Base-by-base conservation (phyloP, 192 early-diverging fungal genomes). In the Gaertneriomyces semiglobifer region DNA sequence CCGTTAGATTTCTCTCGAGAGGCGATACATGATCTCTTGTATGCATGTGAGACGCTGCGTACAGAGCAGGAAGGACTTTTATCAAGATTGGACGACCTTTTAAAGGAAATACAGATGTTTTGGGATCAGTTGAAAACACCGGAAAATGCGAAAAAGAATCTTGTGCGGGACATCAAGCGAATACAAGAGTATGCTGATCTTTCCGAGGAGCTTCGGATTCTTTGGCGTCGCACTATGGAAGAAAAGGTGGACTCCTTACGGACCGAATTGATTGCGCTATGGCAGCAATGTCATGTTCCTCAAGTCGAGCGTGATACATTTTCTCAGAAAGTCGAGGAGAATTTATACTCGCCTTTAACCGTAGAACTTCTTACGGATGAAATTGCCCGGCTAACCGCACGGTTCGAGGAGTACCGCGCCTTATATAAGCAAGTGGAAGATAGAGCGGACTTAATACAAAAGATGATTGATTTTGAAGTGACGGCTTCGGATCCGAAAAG, bases 391-490 rank as follows among this genome's bases (percentile, higher is more conserved):
- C 44, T 82, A 25, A 38, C 70, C 44, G 58, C n/a, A 4, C 63
- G 65, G 4, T 72, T 55, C 41, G 53, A 74, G 40, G 9, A 42
- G 33, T 69, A 60, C 44, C 44, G 65, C n/a, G 40, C n/a, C 5
- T 45, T 82, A 10, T 74, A 68, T n/a, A 47, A 60, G 7, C 9
- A 63, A 38, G 61, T 79, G 41, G 50, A 79, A 7, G 43, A 58
- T 7, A 72, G 81, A 5, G 39, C 19, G 60, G 67, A 57, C 19
- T 52, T 81, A 7, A 20, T 73, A 20, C 58, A 85, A 79, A 77
- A 76, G 69, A 92, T 93, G 84, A 77, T 81, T 25, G 82, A 89
- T 6, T 93, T 93, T 69, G 91, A 93, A 69, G 80, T 78, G 50
- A 77, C 82, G 0, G 91, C 91, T 2, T 88, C 82, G 0, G 90